phyloP scores from a whole-genome alignment of 106 monocot genomes.

The Agapanthus africanus region DNA sequence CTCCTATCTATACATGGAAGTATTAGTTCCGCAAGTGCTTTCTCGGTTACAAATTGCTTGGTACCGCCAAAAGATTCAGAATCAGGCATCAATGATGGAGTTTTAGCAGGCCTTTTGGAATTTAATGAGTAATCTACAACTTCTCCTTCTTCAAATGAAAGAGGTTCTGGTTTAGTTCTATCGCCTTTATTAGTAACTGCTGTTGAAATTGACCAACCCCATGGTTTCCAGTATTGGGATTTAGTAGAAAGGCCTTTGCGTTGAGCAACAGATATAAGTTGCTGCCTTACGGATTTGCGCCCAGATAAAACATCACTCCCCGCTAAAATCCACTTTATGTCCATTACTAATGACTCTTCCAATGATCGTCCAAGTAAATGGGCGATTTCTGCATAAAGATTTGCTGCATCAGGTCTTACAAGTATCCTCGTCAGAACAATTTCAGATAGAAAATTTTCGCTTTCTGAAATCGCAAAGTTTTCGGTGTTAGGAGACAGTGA shows the following conservation, averaged over 20 bases:
- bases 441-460: constrained; percentile 77
- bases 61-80: constrained; percentile 26
- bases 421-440: constrained; percentile 83
- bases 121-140: constrained; percentile 72
- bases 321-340: constrained; percentile 82
- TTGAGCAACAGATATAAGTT: constrained; percentile 71
- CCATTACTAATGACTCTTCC: constrained; percentile 75
- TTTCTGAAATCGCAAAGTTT: constrained; percentile 71
- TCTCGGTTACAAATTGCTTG: constrained; percentile 79
- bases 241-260: constrained; percentile 59
- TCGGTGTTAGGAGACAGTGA: constrained; percentile 72
- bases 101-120: constrained; percentile 41
- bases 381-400: constrained; percentile 91
- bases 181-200: constrained; percentile 22
- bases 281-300: constrained; percentile 91
- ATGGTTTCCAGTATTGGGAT: constrained; percentile 73
- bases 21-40: constrained; percentile 76
- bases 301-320: constrained; percentile 84
- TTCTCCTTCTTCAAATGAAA: constrained; percentile 91
- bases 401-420: constrained; percentile 89
- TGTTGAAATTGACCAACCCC: constrained; percentile 67
- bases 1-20: constrained; percentile 88
- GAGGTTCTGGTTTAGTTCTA: constrained; percentile 61
- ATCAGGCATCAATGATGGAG: constrained; percentile 25
- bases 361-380: constrained; percentile 81